Percentiles rank a stretch among this genome's conserved stretches.
Evolutionary conservation across 139 green algal genomes (phyloP).

Genomic region (Zygnema circumcarinatum): DNA sequence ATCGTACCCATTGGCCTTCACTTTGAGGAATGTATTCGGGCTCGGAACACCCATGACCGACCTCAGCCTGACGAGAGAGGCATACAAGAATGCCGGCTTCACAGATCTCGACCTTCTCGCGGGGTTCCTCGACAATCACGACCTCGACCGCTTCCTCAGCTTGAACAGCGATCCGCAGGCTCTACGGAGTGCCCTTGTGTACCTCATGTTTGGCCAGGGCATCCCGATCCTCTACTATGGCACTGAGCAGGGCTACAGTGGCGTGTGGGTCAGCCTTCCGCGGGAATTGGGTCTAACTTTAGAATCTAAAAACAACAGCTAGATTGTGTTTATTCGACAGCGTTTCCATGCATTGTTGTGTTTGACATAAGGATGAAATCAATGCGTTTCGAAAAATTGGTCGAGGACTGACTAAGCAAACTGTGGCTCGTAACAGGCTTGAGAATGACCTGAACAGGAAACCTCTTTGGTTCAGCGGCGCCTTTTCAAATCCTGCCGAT

Average conservation of each 20-base stretch:
- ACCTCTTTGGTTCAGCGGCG: neutral
- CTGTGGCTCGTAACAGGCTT: too few relatives aligned
- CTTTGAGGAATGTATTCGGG: neutral
- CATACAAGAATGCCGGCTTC: neutral
- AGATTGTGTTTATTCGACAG: too few relatives aligned
- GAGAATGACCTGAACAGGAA: neutral
- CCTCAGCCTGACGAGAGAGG: neutral
- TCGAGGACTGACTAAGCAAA: too few relatives aligned
- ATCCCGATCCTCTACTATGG: slow-evolving; percentile 65
- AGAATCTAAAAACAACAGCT: too few relatives aligned
- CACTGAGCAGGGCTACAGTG: slow-evolving; percentile 48
- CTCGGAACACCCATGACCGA: slow-evolving; percentile 29
- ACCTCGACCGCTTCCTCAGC: slow-evolving; percentile 7
- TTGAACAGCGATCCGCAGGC: slow-evolving; percentile 15
- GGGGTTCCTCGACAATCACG: slow-evolving; percentile 39
- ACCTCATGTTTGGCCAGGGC: slow-evolving; percentile 53
- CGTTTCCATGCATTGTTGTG: too few relatives aligned
- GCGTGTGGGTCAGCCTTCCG: neutral
- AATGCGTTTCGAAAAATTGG: too few relatives aligned
- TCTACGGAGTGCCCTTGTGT: slow-evolving; percentile 39
- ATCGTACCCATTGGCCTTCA: neutral
- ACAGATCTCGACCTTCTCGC: slow-evolving; percentile 11
- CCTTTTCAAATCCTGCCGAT: neutral
- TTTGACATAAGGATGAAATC: too few relatives aligned
- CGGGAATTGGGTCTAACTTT: too few relatives aligned